A percentile compares a stretch with the other conserved stretches of the same genome.
Evolutionary conservation across 257 asterid genomes (phyloP).

Genomic region (Nicotiana tabacum): DNA sequence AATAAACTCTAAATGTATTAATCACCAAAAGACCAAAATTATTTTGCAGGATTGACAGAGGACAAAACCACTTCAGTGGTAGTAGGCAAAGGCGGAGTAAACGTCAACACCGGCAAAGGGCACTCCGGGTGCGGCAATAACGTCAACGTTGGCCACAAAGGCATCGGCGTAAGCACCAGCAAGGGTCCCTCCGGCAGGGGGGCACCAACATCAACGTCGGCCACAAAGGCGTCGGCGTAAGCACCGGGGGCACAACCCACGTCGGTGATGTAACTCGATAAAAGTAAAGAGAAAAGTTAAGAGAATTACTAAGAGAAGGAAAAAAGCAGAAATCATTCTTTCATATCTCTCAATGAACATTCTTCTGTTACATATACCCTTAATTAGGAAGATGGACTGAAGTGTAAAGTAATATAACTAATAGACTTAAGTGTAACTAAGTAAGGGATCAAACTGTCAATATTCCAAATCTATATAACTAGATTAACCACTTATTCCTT

Average conservation of each 20-base stretch:
- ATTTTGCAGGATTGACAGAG: slow-evolving; percentile 39
- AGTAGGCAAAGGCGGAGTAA: slow-evolving; percentile 23
- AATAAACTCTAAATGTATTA: background rate
- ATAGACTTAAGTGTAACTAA: too few relatives aligned
- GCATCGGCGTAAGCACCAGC: slow-evolving; percentile 26
- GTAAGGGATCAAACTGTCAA: too few relatives aligned
- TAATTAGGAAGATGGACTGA: too few relatives aligned
- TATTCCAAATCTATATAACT: too few relatives aligned
- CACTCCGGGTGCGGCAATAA: slow-evolving; percentile 8
- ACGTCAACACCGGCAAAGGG: slow-evolving; percentile 18
- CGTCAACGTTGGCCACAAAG: slow-evolving; percentile 24
- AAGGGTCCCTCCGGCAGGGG: slow-evolving; percentile 33
- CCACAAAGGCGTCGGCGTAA: slow-evolving; percentile 23
- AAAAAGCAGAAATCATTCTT: too few relatives aligned
- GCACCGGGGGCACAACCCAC: slow-evolving; percentile 29
- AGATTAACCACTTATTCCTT: too few relatives aligned
- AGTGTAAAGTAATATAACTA: too few relatives aligned
- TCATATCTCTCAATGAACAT: too few relatives aligned
- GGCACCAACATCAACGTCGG: slow-evolving; percentile 45
- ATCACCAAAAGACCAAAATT: background rate
- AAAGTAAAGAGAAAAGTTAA: too few relatives aligned
- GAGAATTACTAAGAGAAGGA: too few relatives aligned
- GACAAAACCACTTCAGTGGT: slow-evolving; percentile 32
- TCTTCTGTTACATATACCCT: too few relatives aligned
- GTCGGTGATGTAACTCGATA: too few relatives aligned